Conservation (phyloP, 2,329 filamentous ascomycete genomes). For the Microcyclosporella mali region DNA sequence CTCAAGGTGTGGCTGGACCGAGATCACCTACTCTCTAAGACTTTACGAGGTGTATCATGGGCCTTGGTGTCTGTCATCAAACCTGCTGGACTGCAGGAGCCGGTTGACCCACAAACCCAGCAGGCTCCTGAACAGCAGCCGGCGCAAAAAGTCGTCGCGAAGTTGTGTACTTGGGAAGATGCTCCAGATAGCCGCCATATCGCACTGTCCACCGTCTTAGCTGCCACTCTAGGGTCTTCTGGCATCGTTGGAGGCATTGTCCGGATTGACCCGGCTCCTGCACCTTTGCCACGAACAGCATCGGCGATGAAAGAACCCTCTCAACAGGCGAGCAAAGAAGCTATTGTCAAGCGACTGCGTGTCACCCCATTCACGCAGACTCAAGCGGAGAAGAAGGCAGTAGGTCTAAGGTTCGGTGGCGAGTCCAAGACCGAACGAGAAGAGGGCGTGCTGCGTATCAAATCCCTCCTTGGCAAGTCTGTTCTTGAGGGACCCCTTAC, state of each 20-base stretch:
- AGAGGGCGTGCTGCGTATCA: slow-evolving; percentile 65
- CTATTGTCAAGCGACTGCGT: slow-evolving; percentile 60
- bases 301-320: slow-evolving; percentile 37
- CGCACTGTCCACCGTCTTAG: slow-evolving; percentile 72
- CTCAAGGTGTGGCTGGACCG: slow-evolving; percentile 80
- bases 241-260: slow-evolving; percentile 79
- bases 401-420: slow-evolving; percentile 77
- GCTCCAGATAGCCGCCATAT: slow-evolving; percentile 74
- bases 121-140: slow-evolving; percentile 52
- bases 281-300: slow-evolving; percentile 60
- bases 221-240: slow-evolving; percentile 62
- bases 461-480: slow-evolving; percentile 62
- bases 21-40: slow-evolving; percentile 64
- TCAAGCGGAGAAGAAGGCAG: slow-evolving; percentile 47
- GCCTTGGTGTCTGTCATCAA: slow-evolving; percentile 81
- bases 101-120: slow-evolving; percentile 66
- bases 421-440: slow-evolving; percentile 79
- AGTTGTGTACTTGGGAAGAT: slow-evolving; percentile 73
- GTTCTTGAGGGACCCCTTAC: slow-evolving; percentile 80
- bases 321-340: slow-evolving; percentile 36
- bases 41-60: slow-evolving; percentile 69
- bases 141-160: slow-evolving; percentile 67
- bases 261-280: slow-evolving; percentile 75
- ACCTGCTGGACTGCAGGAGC: slow-evolving; percentile 67
- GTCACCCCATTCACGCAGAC: slow-evolving; percentile 69